Base-by-base conservation (phyloP, 306 rosid genomes). In the Prinsepia uniflora region DNA sequence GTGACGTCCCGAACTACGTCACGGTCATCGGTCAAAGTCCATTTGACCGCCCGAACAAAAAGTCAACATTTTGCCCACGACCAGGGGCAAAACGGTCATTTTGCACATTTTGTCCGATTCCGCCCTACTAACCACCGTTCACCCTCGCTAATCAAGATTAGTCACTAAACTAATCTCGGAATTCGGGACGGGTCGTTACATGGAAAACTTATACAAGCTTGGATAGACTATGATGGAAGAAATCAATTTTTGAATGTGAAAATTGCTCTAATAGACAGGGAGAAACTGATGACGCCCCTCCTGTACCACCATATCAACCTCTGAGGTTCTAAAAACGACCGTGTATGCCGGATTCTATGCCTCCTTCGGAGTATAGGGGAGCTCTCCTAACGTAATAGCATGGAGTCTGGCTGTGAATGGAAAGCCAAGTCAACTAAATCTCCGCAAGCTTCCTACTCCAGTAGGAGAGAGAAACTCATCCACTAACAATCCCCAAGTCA, bases 271-370 rank as follows among this genome's bases (percentile, higher is more conserved):
- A 15, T n/a, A 1, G 0, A 65, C 10, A 0, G 6, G n/a, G 3
- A 0, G 13, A 82, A 71, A 75, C 94, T 92, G 6, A 18, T 47
- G 19, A 15, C 1, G 20, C 78, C 88, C 2, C 85, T 86, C 36
- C 50, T 87, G 30, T 43, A 78, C 14, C 0, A 0, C 5, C 0
- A 0, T 0, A 6, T 69, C 43, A 47, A 88, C 17, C 10, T 41
- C 53, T 1, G 0, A 2, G 19, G 18, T 70, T 58, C 55, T 88
- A 13, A 7, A 20, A 57, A 44, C 73, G 5, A 48, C 2, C 1
- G 81, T 84, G 90, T 90, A 15, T 58, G 87, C 75, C 39, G 94
- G 96, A 19, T 90, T 90, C 75, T 86, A 94, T 6, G 86, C 96
- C 0, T 81, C 95, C 20, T 88, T 92, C 0, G 95, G 90, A 6